Conservation (phyloP, 2,329 filamentous ascomycete genomes). For the Blastomyces silverae region DNA sequence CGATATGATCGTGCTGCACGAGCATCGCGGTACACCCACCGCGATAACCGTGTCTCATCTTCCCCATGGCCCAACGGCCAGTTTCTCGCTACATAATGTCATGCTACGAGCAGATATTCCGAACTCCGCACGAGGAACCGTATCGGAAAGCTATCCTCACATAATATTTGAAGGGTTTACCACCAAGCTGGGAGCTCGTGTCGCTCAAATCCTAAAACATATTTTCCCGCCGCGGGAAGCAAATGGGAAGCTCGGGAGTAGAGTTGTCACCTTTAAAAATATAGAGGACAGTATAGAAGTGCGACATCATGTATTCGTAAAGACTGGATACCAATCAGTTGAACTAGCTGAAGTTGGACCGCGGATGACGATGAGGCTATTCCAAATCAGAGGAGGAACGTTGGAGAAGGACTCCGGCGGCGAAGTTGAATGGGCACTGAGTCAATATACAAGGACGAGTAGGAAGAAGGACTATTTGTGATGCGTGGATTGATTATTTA, state of each 20-base stretch:
- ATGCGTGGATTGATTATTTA: constrained; percentile 16
- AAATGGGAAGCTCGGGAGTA: constrained; percentile 72
- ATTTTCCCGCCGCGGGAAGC: constrained; percentile 84
- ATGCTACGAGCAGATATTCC: constrained; percentile 90
- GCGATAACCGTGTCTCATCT: constrained; percentile 82
- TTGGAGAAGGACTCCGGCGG: constrained; percentile 84
- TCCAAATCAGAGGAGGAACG: constrained; percentile 86
- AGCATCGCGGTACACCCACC: constrained; percentile 87
- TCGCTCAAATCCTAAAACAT: constrained; percentile 88
- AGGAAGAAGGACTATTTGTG: constrained; percentile 93
- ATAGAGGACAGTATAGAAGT: constrained; percentile 85
- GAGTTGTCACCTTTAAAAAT: constrained; percentile 91
- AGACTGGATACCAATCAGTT: constrained; percentile 82
- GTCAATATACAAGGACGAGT: constrained; percentile 87
- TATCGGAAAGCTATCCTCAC: constrained; percentile 88
- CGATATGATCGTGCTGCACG: constrained; percentile 81
- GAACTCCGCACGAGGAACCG: constrained; percentile 75
- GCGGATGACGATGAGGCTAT: constrained; percentile 93
- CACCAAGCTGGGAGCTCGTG: constrained; percentile 68
- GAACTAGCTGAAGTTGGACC: constrained; percentile 86
- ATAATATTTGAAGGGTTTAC: constrained; percentile 93
- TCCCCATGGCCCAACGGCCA: constrained; percentile 79
- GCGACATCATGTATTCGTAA: constrained; percentile 87
- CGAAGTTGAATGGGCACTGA: constrained; percentile 93
- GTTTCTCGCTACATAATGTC: constrained; percentile 87